Percentiles rank a stretch among this genome's conserved stretches.
phyloP scores from a whole-genome alignment of 140 eudicot genomes.

The Flaveria floridana region DNA sequence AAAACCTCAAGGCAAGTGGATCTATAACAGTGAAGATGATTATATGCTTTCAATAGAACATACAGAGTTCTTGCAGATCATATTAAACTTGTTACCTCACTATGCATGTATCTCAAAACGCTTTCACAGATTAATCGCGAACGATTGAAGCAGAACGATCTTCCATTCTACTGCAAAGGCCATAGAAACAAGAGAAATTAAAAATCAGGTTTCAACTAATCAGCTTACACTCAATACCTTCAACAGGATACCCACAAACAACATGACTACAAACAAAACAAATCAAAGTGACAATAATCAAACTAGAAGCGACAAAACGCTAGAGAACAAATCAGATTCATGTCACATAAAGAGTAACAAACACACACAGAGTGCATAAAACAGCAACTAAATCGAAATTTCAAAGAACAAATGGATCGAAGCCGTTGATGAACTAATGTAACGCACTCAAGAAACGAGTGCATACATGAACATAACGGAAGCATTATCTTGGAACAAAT shows the following conservation, averaged over 20 bases:
- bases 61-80: constrained; percentile 6
- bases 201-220: constrained; percentile 17
- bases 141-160: constrained; percentile 8
- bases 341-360: constrained; percentile 14
- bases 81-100: constrained; percentile 16
- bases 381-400: neutral
- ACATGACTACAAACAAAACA: constrained; percentile 35
- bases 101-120: constrained; percentile 26
- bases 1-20: constrained; percentile 3
- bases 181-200: constrained; percentile 3
- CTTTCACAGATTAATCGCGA: neutral
- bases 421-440: constrained; percentile 4
- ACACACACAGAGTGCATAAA: constrained; percentile 6
- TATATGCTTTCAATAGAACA: neutral
- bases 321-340: constrained; percentile 17
- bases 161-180: constrained; percentile 17
- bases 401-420: neutral
- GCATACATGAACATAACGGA: constrained; percentile 16
- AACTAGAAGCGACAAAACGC: constrained; percentile 15
- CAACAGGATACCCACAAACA: constrained; percentile 18
- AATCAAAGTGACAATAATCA: neutral
- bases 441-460: constrained; percentile 3
- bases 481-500: constrained; percentile 7
- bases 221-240: neutral
- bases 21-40: constrained; percentile 23